Conservation (phyloP, 2,329 filamentous ascomycete species). For the Fusarium incarnatum region DNA sequence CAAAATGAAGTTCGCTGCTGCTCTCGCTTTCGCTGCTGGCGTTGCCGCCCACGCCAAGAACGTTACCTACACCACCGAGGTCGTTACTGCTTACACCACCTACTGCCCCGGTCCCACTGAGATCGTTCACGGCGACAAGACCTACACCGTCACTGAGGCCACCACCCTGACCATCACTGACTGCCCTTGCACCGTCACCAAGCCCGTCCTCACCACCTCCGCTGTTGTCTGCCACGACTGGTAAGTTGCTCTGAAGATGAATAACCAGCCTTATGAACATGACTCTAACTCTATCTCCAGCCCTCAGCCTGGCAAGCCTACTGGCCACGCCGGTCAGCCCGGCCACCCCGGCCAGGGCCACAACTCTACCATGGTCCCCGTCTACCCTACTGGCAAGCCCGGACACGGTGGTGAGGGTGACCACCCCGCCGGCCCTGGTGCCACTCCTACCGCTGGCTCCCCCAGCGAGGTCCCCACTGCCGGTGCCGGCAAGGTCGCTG, state of each 20-base stretch:
- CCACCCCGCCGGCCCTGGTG: constrained; percentile 36
- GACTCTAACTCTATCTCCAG: constrained; percentile 29
- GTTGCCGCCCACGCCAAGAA: constrained; percentile 56
- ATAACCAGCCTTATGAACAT: constrained; percentile 16
- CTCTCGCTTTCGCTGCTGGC: constrained; percentile 65
- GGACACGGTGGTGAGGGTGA: constrained; percentile 20
- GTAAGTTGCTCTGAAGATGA: constrained; percentile 50
- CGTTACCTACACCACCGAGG: constrained; percentile 71
- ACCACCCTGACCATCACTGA: constrained; percentile 78
- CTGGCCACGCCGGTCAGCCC: not conserved
- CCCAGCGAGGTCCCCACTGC: constrained; percentile 60
- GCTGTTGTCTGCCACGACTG: constrained; percentile 66
- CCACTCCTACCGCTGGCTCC: constrained; percentile 47
- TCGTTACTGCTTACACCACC: constrained; percentile 74
- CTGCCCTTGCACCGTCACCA: constrained; percentile 77
- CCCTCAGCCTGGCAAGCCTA: constrained; percentile 23
- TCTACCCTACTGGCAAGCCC: constrained; percentile 36
- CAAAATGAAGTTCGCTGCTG: constrained; percentile 74
- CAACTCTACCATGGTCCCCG: constrained; percentile 51
- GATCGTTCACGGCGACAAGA: constrained; percentile 72
- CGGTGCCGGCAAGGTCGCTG: constrained; percentile 67
- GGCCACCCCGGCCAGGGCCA: constrained; percentile 48
- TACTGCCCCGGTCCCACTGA: constrained; percentile 77
- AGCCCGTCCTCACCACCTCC: constrained; percentile 66
- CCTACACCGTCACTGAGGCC: constrained; percentile 76